A percentile compares a stretch with the other conserved stretches of the same genome.
Evolutionary conservation across 306 rosid species (phyloP).

Genomic region (Alnus rubra): DNA sequence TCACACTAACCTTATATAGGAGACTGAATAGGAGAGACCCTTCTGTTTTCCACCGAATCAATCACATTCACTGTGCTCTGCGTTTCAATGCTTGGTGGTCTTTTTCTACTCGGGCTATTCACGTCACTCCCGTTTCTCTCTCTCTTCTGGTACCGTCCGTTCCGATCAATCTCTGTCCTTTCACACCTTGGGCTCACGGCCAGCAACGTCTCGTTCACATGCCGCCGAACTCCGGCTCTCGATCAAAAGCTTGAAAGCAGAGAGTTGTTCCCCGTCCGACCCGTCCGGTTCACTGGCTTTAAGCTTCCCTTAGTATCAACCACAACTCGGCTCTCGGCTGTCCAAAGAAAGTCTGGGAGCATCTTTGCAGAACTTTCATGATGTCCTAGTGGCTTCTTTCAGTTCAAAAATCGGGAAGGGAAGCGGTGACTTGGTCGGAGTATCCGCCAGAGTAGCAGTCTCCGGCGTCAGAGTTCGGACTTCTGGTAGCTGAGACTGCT

Average conservation of each 20-base stretch:
- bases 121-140: conserved; percentile 33
- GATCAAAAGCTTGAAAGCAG: conserved; percentile 51
- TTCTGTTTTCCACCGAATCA: conserved; percentile 51
- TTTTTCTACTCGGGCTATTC: conserved; percentile 58
- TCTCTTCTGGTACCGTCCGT: conserved; percentile 38
- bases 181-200: conserved; percentile 43
- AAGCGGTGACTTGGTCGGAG: conserved; percentile 37
- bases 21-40: conserved; percentile 69
- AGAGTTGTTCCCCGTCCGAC: conserved; percentile 51
- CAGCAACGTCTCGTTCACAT: conserved; percentile 21
- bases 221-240: conserved; percentile 45
- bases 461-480: conserved; percentile 37
- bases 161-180: conserved; percentile 40
- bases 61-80: conserved; percentile 36
- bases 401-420: conserved; percentile 66
- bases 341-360: conserved; percentile 91
- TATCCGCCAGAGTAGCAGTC: conserved; percentile 4
- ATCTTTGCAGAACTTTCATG: conserved; percentile 90
- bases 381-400: conserved; percentile 73
- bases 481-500: conserved; percentile 35
- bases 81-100: conserved; percentile 41
- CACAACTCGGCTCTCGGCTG: conserved; percentile 61
- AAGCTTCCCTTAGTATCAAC: conserved; percentile 77
- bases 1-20: conserved; percentile 44
- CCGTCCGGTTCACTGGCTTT: conserved; percentile 40